Evolutionary conservation across 371 early-diverging fungal species (phyloP).

Genomic region (Lichtheimia ramosa): DNA sequence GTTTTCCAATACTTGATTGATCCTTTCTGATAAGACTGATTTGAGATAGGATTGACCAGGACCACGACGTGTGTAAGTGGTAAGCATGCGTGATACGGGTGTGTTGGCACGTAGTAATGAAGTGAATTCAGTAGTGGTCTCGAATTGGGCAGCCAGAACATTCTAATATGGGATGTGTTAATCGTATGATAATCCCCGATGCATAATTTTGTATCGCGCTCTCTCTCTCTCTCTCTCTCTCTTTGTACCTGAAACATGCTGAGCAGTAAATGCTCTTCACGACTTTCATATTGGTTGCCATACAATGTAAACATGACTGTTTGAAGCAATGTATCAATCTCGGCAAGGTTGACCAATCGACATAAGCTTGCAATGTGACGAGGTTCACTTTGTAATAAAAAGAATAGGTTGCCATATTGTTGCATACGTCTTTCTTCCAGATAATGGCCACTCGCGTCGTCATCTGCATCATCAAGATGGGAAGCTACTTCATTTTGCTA

Average conservation of each 20-base stretch:
- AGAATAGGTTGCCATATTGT: constrained; percentile 90
- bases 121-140: constrained; percentile 83
- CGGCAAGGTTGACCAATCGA: constrained; percentile 79
- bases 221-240: too few relatives aligned
- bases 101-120: constrained; percentile 91
- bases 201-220: background rate
- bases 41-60: constrained; percentile 94
- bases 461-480: constrained; percentile 74
- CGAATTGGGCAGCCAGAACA: constrained; percentile 89
- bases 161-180: constrained; percentile 44
- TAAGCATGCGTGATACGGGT: constrained; percentile 95
- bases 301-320: constrained; percentile 96
- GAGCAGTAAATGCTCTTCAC: constrained; percentile 92
- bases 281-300: constrained; percentile 93
- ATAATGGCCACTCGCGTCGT: constrained; percentile 64
- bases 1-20: constrained; percentile 56
- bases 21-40: constrained; percentile 79
- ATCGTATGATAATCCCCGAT: background rate
- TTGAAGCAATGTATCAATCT: constrained; percentile 91
- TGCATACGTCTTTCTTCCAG: constrained; percentile 86
- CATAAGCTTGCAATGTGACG: constrained; percentile 90
- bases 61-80: constrained; percentile 92
- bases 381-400: constrained; percentile 90
- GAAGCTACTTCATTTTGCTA: constrained; percentile 82
- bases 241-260: constrained; percentile 91